Conservation (phyloP, 2,329 filamentous ascomycete genomes). For the Rhinocladiella similis region DNA sequence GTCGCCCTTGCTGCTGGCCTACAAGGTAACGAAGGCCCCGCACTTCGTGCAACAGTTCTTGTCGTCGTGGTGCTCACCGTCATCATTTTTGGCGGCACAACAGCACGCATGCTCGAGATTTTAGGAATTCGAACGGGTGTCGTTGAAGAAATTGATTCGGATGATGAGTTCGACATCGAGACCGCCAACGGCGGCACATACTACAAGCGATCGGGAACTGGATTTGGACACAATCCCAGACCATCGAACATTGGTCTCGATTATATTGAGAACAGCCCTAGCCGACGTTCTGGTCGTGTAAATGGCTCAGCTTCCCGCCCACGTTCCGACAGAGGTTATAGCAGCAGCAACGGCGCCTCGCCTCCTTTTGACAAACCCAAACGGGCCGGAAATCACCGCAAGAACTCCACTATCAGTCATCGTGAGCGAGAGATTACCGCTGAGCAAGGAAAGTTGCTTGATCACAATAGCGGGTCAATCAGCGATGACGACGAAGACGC, state of each 20-base stretch:
- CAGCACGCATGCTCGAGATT: conserved; percentile 96
- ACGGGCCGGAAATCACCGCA: conserved; percentile 45
- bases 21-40: conserved; percentile 75
- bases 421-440: conserved; percentile 47
- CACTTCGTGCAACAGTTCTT: conserved; percentile 89
- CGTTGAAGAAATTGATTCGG: conserved; percentile 93
- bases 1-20: conserved; percentile 90
- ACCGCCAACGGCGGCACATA: conserved; percentile 70
- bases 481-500: conserved; percentile 51
- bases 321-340: conserved; percentile 47
- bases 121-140: conserved; percentile 94
- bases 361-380: conserved; percentile 38
- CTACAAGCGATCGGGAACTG: conserved; percentile 75
- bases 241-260: conserved; percentile 59
- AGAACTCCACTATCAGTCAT: conserved; percentile 51
- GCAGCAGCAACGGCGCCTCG: conserved; percentile 58
- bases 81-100: conserved; percentile 98
- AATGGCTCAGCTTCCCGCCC: conserved; percentile 28
- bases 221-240: conserved; percentile 74
- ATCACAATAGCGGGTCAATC: conserved; percentile 37
- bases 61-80: conserved; percentile 97
- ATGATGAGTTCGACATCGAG: conserved; percentile 98
- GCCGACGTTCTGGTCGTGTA: conserved; percentile 35
- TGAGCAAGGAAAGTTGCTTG: conserved; percentile 51
- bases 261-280: conserved; percentile 40